Percentiles rank a stretch among this genome's conserved stretches.
phyloP scores from a whole-genome alignment of 768 basidiomycete genomes.

The Leccinellum luteum region DNA sequence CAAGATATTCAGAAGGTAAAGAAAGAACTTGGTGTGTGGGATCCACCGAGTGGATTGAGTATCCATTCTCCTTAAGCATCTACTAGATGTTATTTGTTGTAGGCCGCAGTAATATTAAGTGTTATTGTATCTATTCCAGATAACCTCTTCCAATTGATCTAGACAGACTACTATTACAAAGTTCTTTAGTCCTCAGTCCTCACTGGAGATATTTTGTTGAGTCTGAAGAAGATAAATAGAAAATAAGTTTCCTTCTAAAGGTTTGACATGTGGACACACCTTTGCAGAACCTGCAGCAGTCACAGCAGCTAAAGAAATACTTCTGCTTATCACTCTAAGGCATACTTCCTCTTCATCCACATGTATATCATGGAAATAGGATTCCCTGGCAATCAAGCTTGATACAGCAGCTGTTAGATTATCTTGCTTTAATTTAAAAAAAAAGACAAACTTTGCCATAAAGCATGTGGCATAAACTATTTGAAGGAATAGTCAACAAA shows the following conservation, averaged over 20 bases:
- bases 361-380: conserved; percentile 17
- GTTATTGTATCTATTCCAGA: background rate
- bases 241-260: background rate
- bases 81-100: background rate
- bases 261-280: background rate
- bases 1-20: conserved; percentile 81
- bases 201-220: background rate
- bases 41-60: conserved; percentile 53
- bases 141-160: background rate
- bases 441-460: conserved; percentile 26
- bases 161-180: background rate
- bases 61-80: conserved; percentile 13
- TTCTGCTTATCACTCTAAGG: background rate
- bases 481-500: background rate
- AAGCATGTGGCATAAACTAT: conserved; percentile 29
- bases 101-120: background rate
- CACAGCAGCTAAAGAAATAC: conserved; percentile 8
- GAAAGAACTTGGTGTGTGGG: conserved; percentile 80
- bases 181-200: background rate
- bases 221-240: background rate
- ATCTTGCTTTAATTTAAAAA: too few species aligned
- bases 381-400: conserved; percentile 29
- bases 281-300: background rate
- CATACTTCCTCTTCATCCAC: background rate
- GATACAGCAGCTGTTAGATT: background rate